Evolutionary conservation across 495 filamentous ascomycete species (phyloP).

Genomic region (Chaetomium cochliodes): DNA sequence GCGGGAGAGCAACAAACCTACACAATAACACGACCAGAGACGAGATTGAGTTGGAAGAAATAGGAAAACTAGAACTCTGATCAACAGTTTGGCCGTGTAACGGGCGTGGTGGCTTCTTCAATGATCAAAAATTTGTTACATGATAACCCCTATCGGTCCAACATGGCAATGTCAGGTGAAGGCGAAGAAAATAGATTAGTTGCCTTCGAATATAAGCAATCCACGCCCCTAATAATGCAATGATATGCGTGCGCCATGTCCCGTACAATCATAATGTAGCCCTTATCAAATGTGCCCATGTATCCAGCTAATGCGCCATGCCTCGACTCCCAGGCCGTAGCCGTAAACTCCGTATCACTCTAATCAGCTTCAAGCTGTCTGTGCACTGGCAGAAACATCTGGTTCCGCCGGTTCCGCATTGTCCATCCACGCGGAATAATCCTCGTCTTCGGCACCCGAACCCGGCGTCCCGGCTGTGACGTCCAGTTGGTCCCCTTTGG

Average conservation of each 20-base stretch:
- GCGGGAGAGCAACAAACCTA: not conserved
- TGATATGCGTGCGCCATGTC: not conserved
- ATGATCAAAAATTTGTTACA: no score
- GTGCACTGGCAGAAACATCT: not conserved
- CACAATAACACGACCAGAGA: not conserved
- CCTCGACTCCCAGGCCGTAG: slow-evolving; percentile 1
- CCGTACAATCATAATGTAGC: not conserved
- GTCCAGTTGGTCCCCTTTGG: not conserved
- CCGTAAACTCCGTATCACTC: slow-evolving; percentile 3
- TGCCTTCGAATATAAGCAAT: not conserved
- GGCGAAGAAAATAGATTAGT: not conserved
- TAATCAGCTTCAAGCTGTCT: not conserved
- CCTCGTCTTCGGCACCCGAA: slow-evolving; percentile 25
- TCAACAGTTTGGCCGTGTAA: no score
- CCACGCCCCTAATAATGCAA: not conserved
- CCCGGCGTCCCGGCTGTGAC: not conserved
- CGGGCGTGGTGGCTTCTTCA: no score
- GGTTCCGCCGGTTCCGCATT: slow-evolving; percentile 24
- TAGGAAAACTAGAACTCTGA: no score
- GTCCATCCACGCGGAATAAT: slow-evolving; percentile 42
- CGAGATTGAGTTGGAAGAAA: not conserved
- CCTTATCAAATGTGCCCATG: slow-evolving; percentile 1
- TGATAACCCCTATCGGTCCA: no score
- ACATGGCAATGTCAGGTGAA: no score
- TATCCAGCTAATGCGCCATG: slow-evolving; percentile 18